Evolutionary conservation across 2,329 filamentous ascomycete species (phyloP).

Genomic region (Microdochium bolleyi): DNA sequence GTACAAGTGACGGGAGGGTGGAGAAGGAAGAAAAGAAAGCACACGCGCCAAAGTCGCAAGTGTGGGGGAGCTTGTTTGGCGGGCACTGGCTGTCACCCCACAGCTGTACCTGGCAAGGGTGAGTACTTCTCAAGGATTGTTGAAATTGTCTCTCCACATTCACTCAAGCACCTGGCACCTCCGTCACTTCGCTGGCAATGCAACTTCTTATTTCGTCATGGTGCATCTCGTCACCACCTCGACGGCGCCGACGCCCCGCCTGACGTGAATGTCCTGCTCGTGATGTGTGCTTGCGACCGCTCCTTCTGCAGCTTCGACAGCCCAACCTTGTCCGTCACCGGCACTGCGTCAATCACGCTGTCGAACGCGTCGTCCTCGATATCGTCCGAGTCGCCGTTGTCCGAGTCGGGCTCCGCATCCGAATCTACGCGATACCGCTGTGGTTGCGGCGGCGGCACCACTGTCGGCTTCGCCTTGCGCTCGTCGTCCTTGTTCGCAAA

Average conservation of each 20-base stretch:
- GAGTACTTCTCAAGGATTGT: background rate
- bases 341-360: conserved; percentile 84
- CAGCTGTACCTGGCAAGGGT: background rate
- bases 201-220: no score
- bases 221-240: conserved; percentile 26
- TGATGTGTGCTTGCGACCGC: conserved; percentile 35
- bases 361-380: conserved; percentile 78
- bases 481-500: conserved; percentile 56
- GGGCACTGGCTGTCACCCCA: background rate
- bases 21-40: background rate
- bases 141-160: background rate
- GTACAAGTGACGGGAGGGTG: background rate
- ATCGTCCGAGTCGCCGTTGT: conserved; percentile 43
- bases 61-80: background rate
- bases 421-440: conserved; percentile 47
- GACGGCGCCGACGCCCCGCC: conserved; percentile 39
- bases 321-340: conserved; percentile 79
- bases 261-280: conserved; percentile 43
- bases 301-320: conserved; percentile 49
- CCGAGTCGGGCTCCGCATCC: conserved; percentile 64
- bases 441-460: conserved; percentile 50
- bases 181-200: no score
- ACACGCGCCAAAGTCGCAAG: background rate
- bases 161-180: no score
- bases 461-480: conserved; percentile 50